phyloP scores from a whole-genome alignment of 1,284 basidiomycete genomes.

The Clitocybe nebularis region DNA sequence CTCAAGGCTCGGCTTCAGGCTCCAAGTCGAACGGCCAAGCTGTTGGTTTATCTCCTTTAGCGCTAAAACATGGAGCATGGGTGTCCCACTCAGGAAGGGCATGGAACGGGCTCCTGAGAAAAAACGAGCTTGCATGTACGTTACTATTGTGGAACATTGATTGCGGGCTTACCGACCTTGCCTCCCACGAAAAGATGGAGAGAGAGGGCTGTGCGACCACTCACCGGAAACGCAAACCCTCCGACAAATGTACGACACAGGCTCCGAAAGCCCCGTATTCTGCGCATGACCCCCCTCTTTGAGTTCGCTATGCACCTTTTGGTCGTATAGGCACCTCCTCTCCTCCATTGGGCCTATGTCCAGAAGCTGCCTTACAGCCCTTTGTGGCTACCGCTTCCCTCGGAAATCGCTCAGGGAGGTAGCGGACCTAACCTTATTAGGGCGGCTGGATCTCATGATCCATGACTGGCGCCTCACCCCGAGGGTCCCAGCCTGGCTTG shows the following conservation, averaged over 20 bases:
- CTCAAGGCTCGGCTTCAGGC: not conserved
- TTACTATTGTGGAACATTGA: not conserved
- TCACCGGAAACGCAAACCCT: not conserved
- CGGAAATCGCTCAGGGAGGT: not conserved
- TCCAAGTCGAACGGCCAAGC: not conserved
- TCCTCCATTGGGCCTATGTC: not conserved
- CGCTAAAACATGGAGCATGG: not conserved
- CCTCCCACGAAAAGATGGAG: not conserved
- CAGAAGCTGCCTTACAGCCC: not conserved
- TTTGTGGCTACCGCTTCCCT: constrained; percentile 1
- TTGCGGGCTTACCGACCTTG: not conserved
- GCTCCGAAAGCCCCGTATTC: not conserved
- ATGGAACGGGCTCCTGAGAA: no score
- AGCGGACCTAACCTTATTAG: not conserved
- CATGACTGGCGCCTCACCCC: not conserved
- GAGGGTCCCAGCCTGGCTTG: not conserved
- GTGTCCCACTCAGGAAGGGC: no score
- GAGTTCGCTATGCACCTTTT: no score
- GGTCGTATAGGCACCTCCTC: no score
- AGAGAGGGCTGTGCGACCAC: not conserved
- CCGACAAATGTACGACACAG: not conserved
- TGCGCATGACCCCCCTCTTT: no score
- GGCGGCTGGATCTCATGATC: not conserved
- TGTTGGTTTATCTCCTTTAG: constrained; percentile 1
- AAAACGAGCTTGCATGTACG: not conserved